phyloP scores from a whole-genome alignment of 441 rosid species.

The Corymbia calophylla region DNA sequence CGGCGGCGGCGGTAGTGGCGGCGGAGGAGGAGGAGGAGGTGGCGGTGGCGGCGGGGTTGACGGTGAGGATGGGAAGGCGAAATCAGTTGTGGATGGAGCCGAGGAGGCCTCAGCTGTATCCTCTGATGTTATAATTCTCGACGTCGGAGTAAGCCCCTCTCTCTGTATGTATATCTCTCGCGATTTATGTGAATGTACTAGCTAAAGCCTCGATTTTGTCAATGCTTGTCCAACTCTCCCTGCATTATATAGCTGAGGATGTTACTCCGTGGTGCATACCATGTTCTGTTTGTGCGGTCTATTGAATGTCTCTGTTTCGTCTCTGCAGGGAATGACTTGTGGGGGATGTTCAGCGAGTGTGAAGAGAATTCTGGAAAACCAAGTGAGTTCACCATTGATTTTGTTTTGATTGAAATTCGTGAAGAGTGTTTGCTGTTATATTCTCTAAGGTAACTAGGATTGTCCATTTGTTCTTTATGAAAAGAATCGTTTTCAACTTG shows the following conservation, averaged over 20 bases:
- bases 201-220: neutral
- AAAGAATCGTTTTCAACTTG: neutral
- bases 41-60: no score
- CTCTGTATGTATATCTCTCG: neutral
- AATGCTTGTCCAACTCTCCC: neutral
- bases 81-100: no score
- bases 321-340: slow-evolving; percentile 81
- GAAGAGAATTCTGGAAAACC: slow-evolving; percentile 83
- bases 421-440: neutral
- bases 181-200: neutral
- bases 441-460: neutral
- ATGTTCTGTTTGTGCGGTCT: neutral
- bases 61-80: no score
- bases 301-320: neutral
- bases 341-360: slow-evolving; percentile 98
- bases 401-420: neutral
- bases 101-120: no score
- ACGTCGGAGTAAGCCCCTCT: no score
- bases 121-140: no score
- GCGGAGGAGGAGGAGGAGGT: no score
- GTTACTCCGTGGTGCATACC: neutral
- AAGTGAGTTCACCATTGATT: slow-evolving; percentile 35
- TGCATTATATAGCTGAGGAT: neutral
- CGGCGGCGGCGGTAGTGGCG: no score
- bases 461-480: neutral